Base-by-base conservation (phyloP, 2,329 filamentous ascomycete genomes). In the Pleurostoma richardsiae region DNA sequence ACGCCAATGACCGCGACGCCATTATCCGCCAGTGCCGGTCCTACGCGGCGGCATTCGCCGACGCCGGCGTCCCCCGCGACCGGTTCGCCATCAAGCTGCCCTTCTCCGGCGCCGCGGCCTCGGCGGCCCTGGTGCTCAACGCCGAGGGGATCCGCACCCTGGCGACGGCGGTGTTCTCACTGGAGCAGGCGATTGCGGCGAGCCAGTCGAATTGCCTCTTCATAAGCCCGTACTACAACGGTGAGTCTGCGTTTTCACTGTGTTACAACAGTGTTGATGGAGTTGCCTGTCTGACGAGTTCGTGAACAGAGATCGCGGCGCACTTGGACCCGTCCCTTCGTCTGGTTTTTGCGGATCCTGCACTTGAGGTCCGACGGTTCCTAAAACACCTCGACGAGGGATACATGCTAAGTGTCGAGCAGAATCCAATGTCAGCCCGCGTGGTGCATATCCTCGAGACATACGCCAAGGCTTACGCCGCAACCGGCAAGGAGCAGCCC, bases 141-240 rank as follows among this genome's bases (percentile, higher is more conserved):
- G 10, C 4, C 10, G 28, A 42, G 29, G 41, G 41, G 4, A 42
- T 42, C 10, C 7, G 29, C 8, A 42, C 5, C 28, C 30, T 42
- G 8, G 41, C 11, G 7, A 42, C 41, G 4, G 5, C 29, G 3
- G 4, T 42, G 7, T 42, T 42, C 30, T 7, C 11, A 5, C 41
- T 42, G 6, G 11, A 29, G 3, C 41, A 42, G 29, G 41, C 41
- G 5, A 33, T 42, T 19, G 41, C 41, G 3, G 29, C 29, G 5
- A 33, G 29, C 11, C 41, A 42, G 29, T 29, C 41, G 3, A 19
- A 19, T n/a, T 42, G 41, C 19, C 11, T 42, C 3, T 42, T 29
- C 29, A 31, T 42, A n/a, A 42, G 41, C 41, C 41, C 41, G 29
- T 42, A 42, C 30, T 19, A 33, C 29, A 42, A 42, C 29, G 41